Percentiles rank a stretch among this genome's conserved stretches.
phyloP scores from a whole-genome alignment of 352 stramenopile genomes.

The Phytophthora rubi region DNA sequence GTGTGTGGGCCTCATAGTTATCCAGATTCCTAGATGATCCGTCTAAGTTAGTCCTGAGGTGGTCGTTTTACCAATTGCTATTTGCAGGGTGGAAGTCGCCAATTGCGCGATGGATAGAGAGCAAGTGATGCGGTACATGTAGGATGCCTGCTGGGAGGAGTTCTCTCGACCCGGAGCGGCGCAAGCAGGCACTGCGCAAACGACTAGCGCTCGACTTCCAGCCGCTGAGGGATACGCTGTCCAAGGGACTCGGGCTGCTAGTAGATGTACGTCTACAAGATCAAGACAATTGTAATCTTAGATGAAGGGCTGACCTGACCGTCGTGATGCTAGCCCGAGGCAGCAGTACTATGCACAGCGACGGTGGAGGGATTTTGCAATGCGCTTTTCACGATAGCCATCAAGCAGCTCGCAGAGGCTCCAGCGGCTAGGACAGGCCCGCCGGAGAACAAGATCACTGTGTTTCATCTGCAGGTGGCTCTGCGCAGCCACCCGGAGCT shows the following conservation, averaged over 20 bases:
- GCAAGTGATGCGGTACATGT: constrained; percentile 18
- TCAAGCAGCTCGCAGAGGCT: constrained; percentile 49
- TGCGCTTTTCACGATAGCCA: constrained; percentile 53
- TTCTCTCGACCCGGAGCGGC: constrained; percentile 45
- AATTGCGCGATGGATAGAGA: constrained; percentile 4
- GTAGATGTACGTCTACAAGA: constrained; percentile 38
- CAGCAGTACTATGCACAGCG: constrained; percentile 59
- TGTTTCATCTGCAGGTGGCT: constrained; percentile 61
- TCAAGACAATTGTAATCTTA: neutral
- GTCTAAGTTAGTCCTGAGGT: constrained; percentile 12
- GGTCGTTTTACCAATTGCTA: constrained; percentile 12
- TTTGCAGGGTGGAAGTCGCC: constrained; percentile 11
- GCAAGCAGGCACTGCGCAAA: constrained; percentile 53
- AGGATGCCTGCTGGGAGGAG: constrained; percentile 29
- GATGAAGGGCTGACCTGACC: neutral
- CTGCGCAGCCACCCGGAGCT: constrained; percentile 53
- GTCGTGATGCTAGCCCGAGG: constrained; percentile 41
- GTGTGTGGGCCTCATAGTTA: no score
- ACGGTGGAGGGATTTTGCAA: constrained; percentile 62
- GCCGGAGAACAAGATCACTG: constrained; percentile 59
- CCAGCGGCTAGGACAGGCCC: constrained; percentile 29
- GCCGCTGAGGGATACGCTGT: constrained; percentile 53
- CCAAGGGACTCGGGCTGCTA: constrained; percentile 52
- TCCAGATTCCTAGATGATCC: neutral
- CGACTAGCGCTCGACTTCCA: constrained; percentile 65